These are phyloP conservation scores for Sordaria brevicollis DNA, from an alignment of 495 filamentous ascomycete genomes.

Conservation along the genomic window DNA sequence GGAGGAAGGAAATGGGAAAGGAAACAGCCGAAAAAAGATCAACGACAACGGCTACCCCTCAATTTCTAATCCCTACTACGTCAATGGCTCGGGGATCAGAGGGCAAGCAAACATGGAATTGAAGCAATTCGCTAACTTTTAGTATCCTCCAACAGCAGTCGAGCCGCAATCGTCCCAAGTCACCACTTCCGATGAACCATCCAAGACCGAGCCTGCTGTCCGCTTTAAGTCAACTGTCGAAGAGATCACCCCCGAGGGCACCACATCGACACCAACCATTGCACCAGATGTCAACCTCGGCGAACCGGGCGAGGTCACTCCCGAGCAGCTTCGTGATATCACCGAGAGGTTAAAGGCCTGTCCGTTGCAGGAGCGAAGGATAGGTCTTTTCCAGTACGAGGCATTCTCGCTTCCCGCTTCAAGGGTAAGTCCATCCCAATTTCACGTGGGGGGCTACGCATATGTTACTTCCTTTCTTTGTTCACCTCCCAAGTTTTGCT, in stretches of 20 bases:
- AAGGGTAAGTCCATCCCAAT: constrained; percentile 48
- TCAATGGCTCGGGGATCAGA: background rate
- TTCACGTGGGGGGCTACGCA: background rate
- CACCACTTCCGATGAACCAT: background rate
- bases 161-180: background rate
- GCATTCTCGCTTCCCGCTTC: constrained; percentile 79
- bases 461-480: background rate
- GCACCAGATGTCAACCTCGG: constrained; percentile 7
- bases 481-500: background rate
- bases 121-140: background rate
- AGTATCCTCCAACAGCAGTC: background rate
- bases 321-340: constrained; percentile 60
- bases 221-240: constrained; percentile 68
- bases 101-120: background rate
- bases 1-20: background rate
- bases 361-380: constrained; percentile 67
- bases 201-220: constrained; percentile 39
- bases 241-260: constrained; percentile 57
- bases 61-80: background rate
- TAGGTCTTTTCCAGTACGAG: constrained; percentile 78
- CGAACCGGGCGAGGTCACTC: constrained; percentile 30
- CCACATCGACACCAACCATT: constrained; percentile 14
- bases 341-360: constrained; percentile 61
- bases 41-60: constrained; percentile 13
- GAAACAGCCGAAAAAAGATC: background rate